phyloP scores from a whole-genome alignment of 1,284 basidiomycete species.

The Puccinia hordei region DNA sequence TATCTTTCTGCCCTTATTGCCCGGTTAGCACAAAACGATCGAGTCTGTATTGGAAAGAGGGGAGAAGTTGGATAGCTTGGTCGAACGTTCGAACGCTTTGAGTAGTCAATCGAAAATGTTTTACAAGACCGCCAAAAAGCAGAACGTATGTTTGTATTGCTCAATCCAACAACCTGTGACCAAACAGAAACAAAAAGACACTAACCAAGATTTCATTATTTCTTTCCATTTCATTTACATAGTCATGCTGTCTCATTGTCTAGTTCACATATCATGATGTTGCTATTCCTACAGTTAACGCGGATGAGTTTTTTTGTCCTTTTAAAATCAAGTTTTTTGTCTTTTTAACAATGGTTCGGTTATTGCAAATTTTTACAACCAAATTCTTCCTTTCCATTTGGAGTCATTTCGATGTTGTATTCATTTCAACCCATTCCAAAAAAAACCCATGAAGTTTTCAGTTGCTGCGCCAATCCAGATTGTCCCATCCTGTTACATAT shows the following conservation, averaged over 20 bases:
- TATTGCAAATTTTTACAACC: not conserved
- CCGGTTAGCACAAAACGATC: slow-evolving; percentile 90
- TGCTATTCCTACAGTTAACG: not conserved
- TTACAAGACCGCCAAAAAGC: slow-evolving; percentile 88
- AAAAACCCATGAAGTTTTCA: not conserved
- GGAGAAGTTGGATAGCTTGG: slow-evolving; percentile 94
- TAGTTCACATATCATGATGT: not conserved
- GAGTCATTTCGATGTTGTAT: slow-evolving; percentile 7
- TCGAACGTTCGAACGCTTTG: slow-evolving; percentile 88
- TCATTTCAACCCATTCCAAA: slow-evolving; percentile 1
- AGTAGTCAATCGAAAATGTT: slow-evolving; percentile 86
- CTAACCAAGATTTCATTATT: not conserved
- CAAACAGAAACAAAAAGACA: not conserved
- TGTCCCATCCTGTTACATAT: no score
- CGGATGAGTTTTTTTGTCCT: not conserved
- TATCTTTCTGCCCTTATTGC: slow-evolving; percentile 12
- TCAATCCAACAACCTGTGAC: not conserved
- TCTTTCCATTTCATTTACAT: not conserved
- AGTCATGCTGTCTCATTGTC: slow-evolving; percentile 18
- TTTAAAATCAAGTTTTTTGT: slow-evolving; percentile 2
- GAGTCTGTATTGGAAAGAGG: slow-evolving; percentile 94
- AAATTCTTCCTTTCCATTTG: not conserved
- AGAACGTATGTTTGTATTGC: slow-evolving; percentile 25
- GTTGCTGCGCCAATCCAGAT: not conserved
- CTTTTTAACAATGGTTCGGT: not conserved